Percentiles rank a stretch among this genome's conserved stretches.
Evolutionary conservation across 345 rosid genomes (phyloP).

Genomic region (Syzygium jambos): DNA sequence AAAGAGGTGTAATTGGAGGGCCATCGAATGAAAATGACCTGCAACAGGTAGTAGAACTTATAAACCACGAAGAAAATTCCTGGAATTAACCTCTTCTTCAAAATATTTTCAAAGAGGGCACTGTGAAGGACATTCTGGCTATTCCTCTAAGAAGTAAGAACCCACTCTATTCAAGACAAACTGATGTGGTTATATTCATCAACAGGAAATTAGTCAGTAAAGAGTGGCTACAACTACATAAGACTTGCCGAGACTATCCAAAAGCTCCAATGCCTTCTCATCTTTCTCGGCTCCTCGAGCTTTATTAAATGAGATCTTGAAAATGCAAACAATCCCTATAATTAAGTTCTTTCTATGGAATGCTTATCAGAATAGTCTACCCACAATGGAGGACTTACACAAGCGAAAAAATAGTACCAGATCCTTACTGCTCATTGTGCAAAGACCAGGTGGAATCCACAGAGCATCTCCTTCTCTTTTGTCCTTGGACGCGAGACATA

Average conservation of each 20-base stretch:
- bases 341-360: not conserved
- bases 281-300: too few species aligned
- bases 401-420: not conserved
- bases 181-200: not conserved
- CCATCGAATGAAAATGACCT: not conserved
- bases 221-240: not conserved
- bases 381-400: not conserved
- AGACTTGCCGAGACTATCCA: not conserved
- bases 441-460: not conserved
- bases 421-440: not conserved
- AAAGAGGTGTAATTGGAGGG: not conserved
- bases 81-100: too few species aligned
- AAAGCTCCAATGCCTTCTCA: too few species aligned
- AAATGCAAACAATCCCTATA: not conserved
- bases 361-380: too few species aligned
- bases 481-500: not conserved
- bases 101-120: too few species aligned
- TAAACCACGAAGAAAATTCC: too few species aligned
- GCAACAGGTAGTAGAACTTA: fast-evolving
- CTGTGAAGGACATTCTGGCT: too few species aligned
- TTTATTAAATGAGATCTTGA: fast-evolving
- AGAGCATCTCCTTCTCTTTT: not conserved
- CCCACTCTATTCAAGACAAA: too few species aligned
- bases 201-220: too few species aligned
- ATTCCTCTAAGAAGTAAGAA: too few species aligned